Percentiles rank a stretch among this genome's conserved stretches.
Conservation (phyloP, 1,284 basidiomycete species). For the Thelephora terrestris region DNA sequence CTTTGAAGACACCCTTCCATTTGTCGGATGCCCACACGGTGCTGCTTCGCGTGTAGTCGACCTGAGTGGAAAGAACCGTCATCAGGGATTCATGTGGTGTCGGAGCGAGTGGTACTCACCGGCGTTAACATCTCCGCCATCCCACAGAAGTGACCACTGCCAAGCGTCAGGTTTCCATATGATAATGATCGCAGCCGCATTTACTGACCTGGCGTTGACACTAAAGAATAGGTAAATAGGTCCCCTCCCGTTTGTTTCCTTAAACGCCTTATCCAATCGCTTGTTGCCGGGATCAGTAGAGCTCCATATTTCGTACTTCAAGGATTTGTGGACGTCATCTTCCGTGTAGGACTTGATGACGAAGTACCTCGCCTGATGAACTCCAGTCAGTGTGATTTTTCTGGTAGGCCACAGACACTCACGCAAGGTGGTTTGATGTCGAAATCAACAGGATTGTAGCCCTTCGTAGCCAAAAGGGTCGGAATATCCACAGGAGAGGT, state of each 20-base stretch:
- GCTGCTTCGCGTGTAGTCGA: slow-evolving; percentile 77
- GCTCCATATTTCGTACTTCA: slow-evolving; percentile 96
- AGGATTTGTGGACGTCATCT: slow-evolving; percentile 93
- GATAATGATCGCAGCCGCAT: not conserved
- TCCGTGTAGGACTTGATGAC: slow-evolving; percentile 98
- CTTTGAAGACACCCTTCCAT: slow-evolving; percentile 96
- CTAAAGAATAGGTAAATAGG: slow-evolving; percentile 96
- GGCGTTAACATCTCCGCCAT: slow-evolving; percentile 94
- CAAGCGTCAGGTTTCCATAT: not conserved
- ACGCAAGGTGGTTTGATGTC: slow-evolving; percentile 74
- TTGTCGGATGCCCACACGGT: slow-evolving; percentile 98
- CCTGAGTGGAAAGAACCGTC: slow-evolving; percentile 25
- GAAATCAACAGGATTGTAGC: slow-evolving; percentile 84
- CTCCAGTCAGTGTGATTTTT: not conserved
- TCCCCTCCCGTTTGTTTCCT: slow-evolving; percentile 75
- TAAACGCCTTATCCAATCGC: slow-evolving; percentile 89
- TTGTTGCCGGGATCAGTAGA: slow-evolving; percentile 95
- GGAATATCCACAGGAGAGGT: slow-evolving; percentile 76
- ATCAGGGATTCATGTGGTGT: not conserved
- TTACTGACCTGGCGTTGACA: slow-evolving; percentile 72
- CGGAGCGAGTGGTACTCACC: slow-evolving; percentile 25
- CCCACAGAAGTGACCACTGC: slow-evolving; percentile 89
- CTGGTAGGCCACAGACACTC: slow-evolving; percentile 19
- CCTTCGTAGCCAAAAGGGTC: slow-evolving; percentile 75
- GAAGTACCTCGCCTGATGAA: slow-evolving; percentile 72